A percentile compares a stretch with the other conserved stretches of the same genome.
Conservation (phyloP, 1,139 yeast genomes). For the Nadsonia starkeyi-henricii region DNA sequence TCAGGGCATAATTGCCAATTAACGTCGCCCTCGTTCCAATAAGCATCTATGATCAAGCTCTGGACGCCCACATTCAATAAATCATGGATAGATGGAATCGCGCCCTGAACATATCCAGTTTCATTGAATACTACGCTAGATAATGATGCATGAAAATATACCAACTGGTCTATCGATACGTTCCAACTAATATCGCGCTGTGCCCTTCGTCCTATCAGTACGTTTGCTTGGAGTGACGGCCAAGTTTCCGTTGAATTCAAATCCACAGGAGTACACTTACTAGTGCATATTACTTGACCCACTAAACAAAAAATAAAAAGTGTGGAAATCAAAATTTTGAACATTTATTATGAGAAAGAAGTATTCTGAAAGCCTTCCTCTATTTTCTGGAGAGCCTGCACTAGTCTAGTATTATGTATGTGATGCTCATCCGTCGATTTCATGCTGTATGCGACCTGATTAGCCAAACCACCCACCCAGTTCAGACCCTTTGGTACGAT, state of each 20-base stretch:
- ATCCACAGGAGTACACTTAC: background rate
- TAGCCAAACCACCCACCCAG: background rate
- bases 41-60: slow-evolving; percentile 45
- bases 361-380: no score
- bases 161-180: slow-evolving; percentile 43
- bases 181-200: slow-evolving; percentile 50
- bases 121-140: slow-evolving; percentile 35
- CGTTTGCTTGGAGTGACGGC: background rate
- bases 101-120: slow-evolving; percentile 34
- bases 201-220: background rate
- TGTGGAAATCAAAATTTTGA: no score
- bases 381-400: no score
- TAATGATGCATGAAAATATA: slow-evolving; percentile 46
- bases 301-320: background rate
- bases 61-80: slow-evolving; percentile 40
- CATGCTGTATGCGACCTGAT: slow-evolving; percentile 4
- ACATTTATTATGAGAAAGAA: no score
- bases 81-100: slow-evolving; percentile 28
- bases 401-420: no score
- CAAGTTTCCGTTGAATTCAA: background rate
- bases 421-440: no score
- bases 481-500: no score
- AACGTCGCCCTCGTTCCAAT: slow-evolving; percentile 40
- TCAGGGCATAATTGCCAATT: slow-evolving; percentile 63
- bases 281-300: background rate